These are phyloP conservation scores for Saprolegnia parasitica DNA, from an alignment of 352 stramenopile species.

Conservation along the genomic window DNA sequence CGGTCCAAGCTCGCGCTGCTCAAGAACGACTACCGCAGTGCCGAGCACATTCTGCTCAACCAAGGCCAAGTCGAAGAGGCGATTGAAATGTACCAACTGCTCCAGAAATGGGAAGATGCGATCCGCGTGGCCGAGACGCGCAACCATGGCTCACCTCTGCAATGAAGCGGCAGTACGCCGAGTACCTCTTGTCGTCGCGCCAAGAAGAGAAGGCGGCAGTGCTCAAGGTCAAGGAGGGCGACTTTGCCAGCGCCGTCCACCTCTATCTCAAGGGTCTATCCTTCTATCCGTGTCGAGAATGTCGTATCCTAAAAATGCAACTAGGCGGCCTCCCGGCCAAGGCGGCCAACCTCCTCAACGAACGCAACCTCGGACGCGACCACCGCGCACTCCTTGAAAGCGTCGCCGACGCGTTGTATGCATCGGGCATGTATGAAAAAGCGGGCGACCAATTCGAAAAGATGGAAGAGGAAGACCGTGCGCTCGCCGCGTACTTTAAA, in stretches of 20 bases:
- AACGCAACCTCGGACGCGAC: constrained; percentile 82
- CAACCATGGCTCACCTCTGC: constrained; percentile 65
- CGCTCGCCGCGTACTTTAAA: constrained; percentile 89
- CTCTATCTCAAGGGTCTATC: constrained; percentile 90
- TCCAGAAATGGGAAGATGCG: constrained; percentile 94
- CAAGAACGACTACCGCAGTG: constrained; percentile 86
- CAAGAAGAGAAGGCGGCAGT: constrained; percentile 89
- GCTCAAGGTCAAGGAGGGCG: constrained; percentile 89
- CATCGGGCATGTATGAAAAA: constrained; percentile 89
- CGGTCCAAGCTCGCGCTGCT: constrained; percentile 77
- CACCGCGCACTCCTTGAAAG: constrained; percentile 87
- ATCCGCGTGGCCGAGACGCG: constrained; percentile 87
- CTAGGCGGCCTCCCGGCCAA: constrained; percentile 81
- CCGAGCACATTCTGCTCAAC: constrained; percentile 88
- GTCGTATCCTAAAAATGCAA: too few relatives aligned
- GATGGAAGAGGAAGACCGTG: constrained; percentile 87
- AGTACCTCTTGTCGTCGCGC: constrained; percentile 88
- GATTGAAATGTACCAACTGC: constrained; percentile 93
- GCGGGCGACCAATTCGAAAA: constrained; percentile 92
- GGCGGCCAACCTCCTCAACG: constrained; percentile 80
- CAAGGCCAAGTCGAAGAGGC: constrained; percentile 90
- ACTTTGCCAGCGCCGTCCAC: constrained; percentile 86
- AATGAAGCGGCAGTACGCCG: constrained; percentile 90
- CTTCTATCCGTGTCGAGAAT: too few relatives aligned
- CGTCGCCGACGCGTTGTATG: constrained; percentile 85